These are phyloP conservation scores for Debaryomyces psychrophilus DNA, from an alignment of 1,139 yeast species.

Conservation along the genomic window DNA sequence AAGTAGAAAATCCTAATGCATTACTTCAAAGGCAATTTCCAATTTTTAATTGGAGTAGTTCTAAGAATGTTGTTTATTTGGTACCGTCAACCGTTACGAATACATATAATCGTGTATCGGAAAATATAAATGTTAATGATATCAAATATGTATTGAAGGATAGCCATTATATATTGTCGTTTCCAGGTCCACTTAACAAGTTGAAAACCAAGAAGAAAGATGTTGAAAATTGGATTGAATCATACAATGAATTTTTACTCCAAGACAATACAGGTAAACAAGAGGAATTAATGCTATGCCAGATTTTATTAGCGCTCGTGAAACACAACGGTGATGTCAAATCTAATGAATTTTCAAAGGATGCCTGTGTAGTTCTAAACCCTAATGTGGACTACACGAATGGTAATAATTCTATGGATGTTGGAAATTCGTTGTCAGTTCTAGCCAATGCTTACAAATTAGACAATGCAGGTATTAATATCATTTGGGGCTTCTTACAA, in stretches of 20 bases:
- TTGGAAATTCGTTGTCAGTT: slow-evolving; percentile 22
- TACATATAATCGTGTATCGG: slow-evolving; percentile 17
- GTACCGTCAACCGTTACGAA: slow-evolving; percentile 27
- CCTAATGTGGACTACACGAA: slow-evolving; percentile 36
- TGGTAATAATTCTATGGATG: slow-evolving; percentile 14
- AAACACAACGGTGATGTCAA: slow-evolving; percentile 35
- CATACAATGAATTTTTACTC: slow-evolving; percentile 20
- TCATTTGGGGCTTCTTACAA: slow-evolving; percentile 48
- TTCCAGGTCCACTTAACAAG: slow-evolving; percentile 71
- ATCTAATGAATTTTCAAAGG: slow-evolving; percentile 29
- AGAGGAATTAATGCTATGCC: slow-evolving; percentile 36
- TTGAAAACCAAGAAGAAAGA: slow-evolving; percentile 63
- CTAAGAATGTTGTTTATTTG: slow-evolving; percentile 33
- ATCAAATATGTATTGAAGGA: slow-evolving; percentile 25
- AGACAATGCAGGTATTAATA: slow-evolving; percentile 39
- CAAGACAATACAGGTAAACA: slow-evolving; percentile 13
- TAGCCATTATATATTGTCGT: slow-evolving; percentile 23
- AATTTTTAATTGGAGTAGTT: slow-evolving; percentile 68
- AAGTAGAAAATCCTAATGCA: slow-evolving; percentile 38
- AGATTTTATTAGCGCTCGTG: slow-evolving; percentile 31
- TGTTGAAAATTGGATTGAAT: slow-evolving; percentile 61
- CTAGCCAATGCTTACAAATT: slow-evolving; percentile 38
- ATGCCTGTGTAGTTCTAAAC: slow-evolving; percentile 35
- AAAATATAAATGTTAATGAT: slow-evolving; percentile 21
- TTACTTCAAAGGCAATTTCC: slow-evolving; percentile 69